These are phyloP conservation scores for Pythium graminicola DNA, from an alignment of 352 stramenopile species.

Conservation along the genomic window DNA sequence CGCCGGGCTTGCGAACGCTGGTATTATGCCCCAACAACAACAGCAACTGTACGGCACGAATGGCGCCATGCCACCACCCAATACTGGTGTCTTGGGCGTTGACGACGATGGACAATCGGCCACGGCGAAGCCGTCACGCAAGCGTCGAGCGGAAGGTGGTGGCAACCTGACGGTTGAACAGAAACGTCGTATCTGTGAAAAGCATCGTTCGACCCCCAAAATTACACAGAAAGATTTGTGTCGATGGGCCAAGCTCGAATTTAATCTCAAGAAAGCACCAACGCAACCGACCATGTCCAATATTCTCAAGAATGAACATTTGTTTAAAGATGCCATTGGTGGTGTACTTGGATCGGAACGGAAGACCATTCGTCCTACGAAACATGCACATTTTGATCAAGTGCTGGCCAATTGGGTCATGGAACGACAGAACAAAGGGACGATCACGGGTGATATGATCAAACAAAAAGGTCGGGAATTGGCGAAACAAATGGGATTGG, in stretches of 20 bases:
- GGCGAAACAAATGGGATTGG: slow-evolving; percentile 75
- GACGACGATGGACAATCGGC: not conserved
- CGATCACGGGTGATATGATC: slow-evolving; percentile 87
- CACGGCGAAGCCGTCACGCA: slow-evolving; percentile 27
- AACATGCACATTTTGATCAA: slow-evolving; percentile 74
- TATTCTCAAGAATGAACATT: slow-evolving; percentile 75
- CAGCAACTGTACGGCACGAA: slow-evolving; percentile 17
- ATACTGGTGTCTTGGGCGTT: slow-evolving; percentile 3
- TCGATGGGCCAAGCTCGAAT: slow-evolving; percentile 86
- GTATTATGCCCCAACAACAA: slow-evolving; percentile 22
- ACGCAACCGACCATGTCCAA: slow-evolving; percentile 79
- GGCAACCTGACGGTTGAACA: slow-evolving; percentile 84
- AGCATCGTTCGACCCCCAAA: slow-evolving; percentile 78
- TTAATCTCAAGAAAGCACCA: slow-evolving; percentile 74
- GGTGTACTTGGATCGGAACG: slow-evolving; percentile 17
- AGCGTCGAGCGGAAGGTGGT: slow-evolving; percentile 47
- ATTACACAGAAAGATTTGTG: slow-evolving; percentile 87
- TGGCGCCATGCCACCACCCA: slow-evolving; percentile 12
- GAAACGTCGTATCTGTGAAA: slow-evolving; percentile 85
- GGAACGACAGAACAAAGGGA: slow-evolving; percentile 83
- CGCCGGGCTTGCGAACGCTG: slow-evolving; percentile 9
- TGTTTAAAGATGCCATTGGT: slow-evolving; percentile 56
- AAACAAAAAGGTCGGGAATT: slow-evolving; percentile 79
- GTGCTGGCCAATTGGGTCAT: slow-evolving; percentile 87
- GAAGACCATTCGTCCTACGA: slow-evolving; percentile 80